Evolutionary conservation across 2,329 filamentous ascomycete genomes (phyloP).

Genomic region (Phaeosphaeria sp.): DNA sequence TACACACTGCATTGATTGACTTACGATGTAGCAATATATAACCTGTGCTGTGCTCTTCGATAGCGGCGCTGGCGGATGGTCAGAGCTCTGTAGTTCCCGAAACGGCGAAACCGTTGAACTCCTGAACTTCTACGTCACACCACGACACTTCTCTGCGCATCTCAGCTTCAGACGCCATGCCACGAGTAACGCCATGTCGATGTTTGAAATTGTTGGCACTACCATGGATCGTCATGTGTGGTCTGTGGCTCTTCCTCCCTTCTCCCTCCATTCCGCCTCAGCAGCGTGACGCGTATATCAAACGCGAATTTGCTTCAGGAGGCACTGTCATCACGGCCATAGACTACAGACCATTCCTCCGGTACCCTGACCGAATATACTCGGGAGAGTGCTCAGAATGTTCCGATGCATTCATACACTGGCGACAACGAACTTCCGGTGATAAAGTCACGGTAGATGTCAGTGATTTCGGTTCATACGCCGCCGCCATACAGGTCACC

Average conservation of each 20-base stretch:
- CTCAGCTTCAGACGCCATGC: slow-evolving; percentile 2
- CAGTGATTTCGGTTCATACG: neutral
- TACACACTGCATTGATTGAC: too few species aligned
- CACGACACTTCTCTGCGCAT: neutral
- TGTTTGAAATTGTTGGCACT: slow-evolving; percentile 1
- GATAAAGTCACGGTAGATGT: neutral
- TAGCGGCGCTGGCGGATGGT: neutral
- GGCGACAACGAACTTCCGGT: neutral
- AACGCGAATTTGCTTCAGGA: slow-evolving; percentile 5
- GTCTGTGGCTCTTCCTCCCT: slow-evolving; percentile 10
- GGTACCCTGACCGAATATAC: neutral
- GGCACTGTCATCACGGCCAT: slow-evolving; percentile 7
- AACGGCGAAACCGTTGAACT: neutral
- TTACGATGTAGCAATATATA: too few species aligned
- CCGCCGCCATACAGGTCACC: slow-evolving; percentile 2
- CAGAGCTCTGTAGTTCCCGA: neutral
- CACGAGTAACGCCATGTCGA: slow-evolving; percentile 9
- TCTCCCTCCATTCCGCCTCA: slow-evolving; percentile 5
- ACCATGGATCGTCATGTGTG: slow-evolving; percentile 11
- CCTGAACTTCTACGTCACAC: neutral
- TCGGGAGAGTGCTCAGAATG: neutral
- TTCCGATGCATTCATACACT: neutral
- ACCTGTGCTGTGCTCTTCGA: neutral
- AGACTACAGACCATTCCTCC: slow-evolving; percentile 1
- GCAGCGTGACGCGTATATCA: slow-evolving; percentile 7